Evolutionary conservation across 1,139 yeast genomes (phyloP), one percentile per base, ranked within the genome.

Genomic region (Suhomyces ambrosiae): DNA sequence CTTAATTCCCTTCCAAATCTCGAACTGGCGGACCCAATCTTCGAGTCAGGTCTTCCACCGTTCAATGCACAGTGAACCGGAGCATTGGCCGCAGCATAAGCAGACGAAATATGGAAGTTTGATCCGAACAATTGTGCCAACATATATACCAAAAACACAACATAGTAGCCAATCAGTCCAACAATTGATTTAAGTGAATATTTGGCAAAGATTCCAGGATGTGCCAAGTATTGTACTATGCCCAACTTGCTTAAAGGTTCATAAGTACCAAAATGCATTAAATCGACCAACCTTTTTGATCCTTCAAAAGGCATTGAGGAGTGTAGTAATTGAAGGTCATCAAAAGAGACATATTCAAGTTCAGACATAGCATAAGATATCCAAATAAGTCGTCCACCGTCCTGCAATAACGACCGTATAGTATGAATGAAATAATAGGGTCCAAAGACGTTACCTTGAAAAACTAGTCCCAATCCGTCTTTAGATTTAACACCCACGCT

Each of bases 361-460:
- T 79, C 77, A 0, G 95, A 80, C 79, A 87, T 85, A 32, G 86
- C 65, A 19, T 95, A 82, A 3, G 95, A 81, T 25, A 90, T 80
- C 96, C 97, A 90, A 11, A 92, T 69, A 19, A 92, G 68, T 39
- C 75, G 73, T 1, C 92, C 89, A 1, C 80, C 81, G 11, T 67
- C 57, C 14, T 60, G 49, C 21, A 89, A 65, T 27, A 82, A 60
- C 10, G 78, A 79, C 35, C 65, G 57, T 24, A 86, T 65, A 47
- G 72, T 81, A 49, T 82, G 86, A 30, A 86, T 67, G 37, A 92
- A 67, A 59, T 82, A 92, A 66, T 87, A 90, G 1, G 97, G 98
- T 0, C 96, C 96, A 63, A 94, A 86, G 9, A 90, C 96, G 56
- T 92, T 92, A 3, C 95, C 95, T 62, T 92, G 96, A 63, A 92